These are phyloP conservation scores for Boletus fagicola DNA, from an alignment of 768 basidiomycete genomes.

Conservation along the genomic window DNA sequence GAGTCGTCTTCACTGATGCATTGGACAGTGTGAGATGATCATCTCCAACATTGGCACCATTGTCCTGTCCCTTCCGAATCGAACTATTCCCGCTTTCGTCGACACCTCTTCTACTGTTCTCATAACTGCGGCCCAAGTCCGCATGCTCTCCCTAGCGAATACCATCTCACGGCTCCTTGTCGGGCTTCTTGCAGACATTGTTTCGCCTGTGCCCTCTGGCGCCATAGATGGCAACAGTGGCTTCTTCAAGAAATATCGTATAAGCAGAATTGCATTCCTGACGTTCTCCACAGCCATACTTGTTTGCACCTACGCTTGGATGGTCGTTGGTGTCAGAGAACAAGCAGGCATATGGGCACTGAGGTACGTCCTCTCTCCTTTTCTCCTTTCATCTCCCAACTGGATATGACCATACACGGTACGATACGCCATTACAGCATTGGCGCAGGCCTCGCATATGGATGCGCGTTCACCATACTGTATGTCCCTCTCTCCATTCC, in stretches of 20 bases:
- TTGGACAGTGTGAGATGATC: conserved; percentile 69
- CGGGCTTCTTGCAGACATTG: conserved; percentile 69
- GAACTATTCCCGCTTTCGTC: conserved; percentile 6
- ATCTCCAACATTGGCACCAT: conserved; percentile 82
- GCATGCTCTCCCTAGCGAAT: conserved; percentile 66
- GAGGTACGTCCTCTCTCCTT: conserved; percentile 44
- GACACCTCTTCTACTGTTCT: conserved; percentile 29
- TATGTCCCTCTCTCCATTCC: conserved; percentile 36
- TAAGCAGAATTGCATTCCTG: conserved; percentile 66
- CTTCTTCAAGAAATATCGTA: conserved; percentile 43
- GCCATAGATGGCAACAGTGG: conserved; percentile 32
- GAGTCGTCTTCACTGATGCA: not conserved
- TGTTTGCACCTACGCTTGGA: conserved; percentile 53
- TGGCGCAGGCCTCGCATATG: conserved; percentile 68
- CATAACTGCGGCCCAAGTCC: conserved; percentile 63
- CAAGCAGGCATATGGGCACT: conserved; percentile 64
- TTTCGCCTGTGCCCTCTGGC: conserved; percentile 60
- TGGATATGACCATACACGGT: not conserved
- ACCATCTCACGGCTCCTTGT: conserved; percentile 65
- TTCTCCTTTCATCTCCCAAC: not conserved
- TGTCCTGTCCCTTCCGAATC: conserved; percentile 56
- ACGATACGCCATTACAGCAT: conserved; percentile 38
- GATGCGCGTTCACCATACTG: conserved; percentile 68
- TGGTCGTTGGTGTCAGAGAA: conserved; percentile 45
- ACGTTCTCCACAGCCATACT: conserved; percentile 48